These are phyloP conservation scores for Carex myosuroides DNA, from an alignment of 176 grass and related monocot species.

Conservation along the genomic window DNA sequence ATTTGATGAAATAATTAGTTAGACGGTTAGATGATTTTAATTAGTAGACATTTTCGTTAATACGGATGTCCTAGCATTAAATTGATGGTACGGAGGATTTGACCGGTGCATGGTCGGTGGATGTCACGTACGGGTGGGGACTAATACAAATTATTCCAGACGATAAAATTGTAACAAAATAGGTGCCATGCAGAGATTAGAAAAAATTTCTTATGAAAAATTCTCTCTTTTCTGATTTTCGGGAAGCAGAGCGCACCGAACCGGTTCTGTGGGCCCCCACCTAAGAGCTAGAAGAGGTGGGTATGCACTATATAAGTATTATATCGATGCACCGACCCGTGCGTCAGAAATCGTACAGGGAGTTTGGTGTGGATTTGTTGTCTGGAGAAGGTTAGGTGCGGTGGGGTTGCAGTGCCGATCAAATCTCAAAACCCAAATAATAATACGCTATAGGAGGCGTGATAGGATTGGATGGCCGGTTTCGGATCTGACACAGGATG, in stretches of 20 bases:
- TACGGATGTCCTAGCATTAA: not conserved
- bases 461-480: conserved; percentile 18
- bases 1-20: not conserved
- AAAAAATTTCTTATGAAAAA: not conserved
- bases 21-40: conserved; percentile 9
- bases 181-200: not conserved
- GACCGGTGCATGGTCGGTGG: not conserved
- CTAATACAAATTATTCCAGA: not conserved
- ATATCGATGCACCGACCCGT: not conserved
- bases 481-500: conserved; percentile 20
- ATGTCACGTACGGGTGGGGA: not conserved
- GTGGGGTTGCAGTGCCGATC: not conserved
- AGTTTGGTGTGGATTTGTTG: conserved; percentile 7
- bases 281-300: not conserved
- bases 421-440: not conserved
- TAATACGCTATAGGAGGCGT: not conserved
- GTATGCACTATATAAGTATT: not conserved
- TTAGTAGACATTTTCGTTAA: not conserved
- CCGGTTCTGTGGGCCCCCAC: not conserved
- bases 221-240: not conserved
- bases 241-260: not conserved
- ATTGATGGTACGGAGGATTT: not conserved
- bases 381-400: conserved; percentile 4
- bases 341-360: conserved; percentile 1
- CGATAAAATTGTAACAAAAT: not conserved